Evolutionary conservation across 169 alveolate genomes (phyloP).

Genomic region (Plasmodium gonderi): DNA sequence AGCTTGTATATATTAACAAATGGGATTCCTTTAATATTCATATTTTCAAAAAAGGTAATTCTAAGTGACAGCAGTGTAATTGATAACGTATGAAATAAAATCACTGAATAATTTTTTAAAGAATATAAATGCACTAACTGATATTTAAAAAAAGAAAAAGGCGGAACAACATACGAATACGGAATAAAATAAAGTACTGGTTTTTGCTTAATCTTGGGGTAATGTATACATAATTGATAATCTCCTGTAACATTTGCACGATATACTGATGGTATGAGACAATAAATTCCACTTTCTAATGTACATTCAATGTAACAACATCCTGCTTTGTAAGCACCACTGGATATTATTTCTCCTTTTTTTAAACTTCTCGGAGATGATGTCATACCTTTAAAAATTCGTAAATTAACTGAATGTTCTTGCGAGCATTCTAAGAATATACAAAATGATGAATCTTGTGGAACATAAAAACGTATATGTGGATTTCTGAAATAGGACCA

Average conservation of each 20-base stretch:
- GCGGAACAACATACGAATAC: slow-evolving; percentile 57
- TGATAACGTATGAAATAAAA: slow-evolving; percentile 25
- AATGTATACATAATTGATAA: slow-evolving; percentile 71
- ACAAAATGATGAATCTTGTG: slow-evolving; percentile 74
- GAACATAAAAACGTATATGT: slow-evolving; percentile 81
- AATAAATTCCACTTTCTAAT: slow-evolving; percentile 76
- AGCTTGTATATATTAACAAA: slow-evolving; percentile 67
- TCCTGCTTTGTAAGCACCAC: slow-evolving; percentile 84
- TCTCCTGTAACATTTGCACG: slow-evolving; percentile 45
- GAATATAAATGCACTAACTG: slow-evolving; percentile 35
- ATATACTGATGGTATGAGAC: slow-evolving; percentile 80
- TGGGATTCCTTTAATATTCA: slow-evolving; percentile 69
- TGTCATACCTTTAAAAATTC: slow-evolving; percentile 81
- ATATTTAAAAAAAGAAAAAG: slow-evolving; percentile 61
- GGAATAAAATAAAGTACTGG: slow-evolving; percentile 70
- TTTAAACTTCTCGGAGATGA: slow-evolving; percentile 85
- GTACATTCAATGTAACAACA: slow-evolving; percentile 81
- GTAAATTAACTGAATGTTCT: slow-evolving; percentile 85
- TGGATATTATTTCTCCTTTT: slow-evolving; percentile 80
- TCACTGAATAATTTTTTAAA: slow-evolving; percentile 66
- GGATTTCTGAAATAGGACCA: slow-evolving; percentile 86
- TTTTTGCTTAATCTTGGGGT: slow-evolving; percentile 50
- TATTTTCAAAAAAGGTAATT: slow-evolving; percentile 51
- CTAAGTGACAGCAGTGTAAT: slow-evolving; percentile 40
- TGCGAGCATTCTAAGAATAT: slow-evolving; percentile 82